Conservation (phyloP, 2,329 filamentous ascomycete species). For the Fusarium sp. region DNA sequence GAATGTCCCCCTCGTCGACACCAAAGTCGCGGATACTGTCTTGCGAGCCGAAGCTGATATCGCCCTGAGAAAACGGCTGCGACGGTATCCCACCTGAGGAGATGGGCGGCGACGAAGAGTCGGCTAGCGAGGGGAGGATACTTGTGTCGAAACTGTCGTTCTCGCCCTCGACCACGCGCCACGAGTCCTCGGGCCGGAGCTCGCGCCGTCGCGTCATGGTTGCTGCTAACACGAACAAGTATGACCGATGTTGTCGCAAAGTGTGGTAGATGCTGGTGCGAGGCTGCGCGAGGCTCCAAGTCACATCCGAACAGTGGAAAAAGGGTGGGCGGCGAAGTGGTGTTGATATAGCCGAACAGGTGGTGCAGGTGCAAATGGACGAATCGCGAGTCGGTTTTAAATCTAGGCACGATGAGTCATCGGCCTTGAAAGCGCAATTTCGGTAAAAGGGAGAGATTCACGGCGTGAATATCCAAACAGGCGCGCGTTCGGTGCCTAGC, state of each 20-base stretch:
- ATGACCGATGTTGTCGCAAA: neutral
- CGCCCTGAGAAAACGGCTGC: constrained; percentile 56
- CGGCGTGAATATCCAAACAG: neutral
- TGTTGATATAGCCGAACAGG: neutral
- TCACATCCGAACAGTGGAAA: constrained; percentile 14
- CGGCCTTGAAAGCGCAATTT: neutral
- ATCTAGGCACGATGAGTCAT: constrained; percentile 26
- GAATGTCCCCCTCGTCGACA: constrained; percentile 62
- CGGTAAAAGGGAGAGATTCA: neutral
- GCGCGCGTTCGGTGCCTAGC: neutral
- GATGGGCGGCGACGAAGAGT: constrained; percentile 50
- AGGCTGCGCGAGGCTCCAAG: neutral
- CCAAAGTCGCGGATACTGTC: constrained; percentile 67
- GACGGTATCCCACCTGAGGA: constrained; percentile 55
- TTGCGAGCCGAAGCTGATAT: constrained; percentile 59
- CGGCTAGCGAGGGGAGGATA: constrained; percentile 57
- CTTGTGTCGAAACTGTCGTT: constrained; percentile 70
- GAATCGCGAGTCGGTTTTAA: constrained; percentile 5
- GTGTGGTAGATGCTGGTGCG: neutral
- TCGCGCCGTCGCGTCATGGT: constrained; percentile 39
- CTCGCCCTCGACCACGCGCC: constrained; percentile 70
- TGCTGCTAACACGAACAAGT: neutral
- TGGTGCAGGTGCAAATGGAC: neutral
- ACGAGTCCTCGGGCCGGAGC: constrained; percentile 61
- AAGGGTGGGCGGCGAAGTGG: constrained; percentile 2